Base-by-base conservation (phyloP, 2,329 filamentous ascomycete genomes). In the Elsinoe australis region DNA sequence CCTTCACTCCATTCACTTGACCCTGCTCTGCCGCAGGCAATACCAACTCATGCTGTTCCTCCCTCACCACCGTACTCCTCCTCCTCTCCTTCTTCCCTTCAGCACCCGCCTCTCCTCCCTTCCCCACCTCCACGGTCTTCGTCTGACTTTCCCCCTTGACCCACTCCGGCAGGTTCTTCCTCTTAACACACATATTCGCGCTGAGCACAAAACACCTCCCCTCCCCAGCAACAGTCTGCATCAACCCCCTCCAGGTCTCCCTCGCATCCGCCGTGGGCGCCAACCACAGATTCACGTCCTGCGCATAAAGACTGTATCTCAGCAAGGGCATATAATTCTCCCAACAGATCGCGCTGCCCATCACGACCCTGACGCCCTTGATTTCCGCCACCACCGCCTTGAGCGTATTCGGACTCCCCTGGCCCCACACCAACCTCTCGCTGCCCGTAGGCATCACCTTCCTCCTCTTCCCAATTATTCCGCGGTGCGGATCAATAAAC, bases 321-420 rank as follows among this genome's bases (percentile, higher is more conserved):
- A 95, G 72, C 14, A 95, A 70, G 0, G 89, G 89, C 88, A 95
- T 95, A 68, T 90, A 94, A 64, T 86, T 95, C 65, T 96, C 89
- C 89, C 89, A 95, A 71, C 89, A 95, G 55, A 96, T 94, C 3
- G 88, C 90, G 2, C 85, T 81, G 0, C 83, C 89, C 51, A 95
- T 76, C 49, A 86, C 90, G 52, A 95, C 68, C 54, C 79, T 80
- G 2, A 88, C 78, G 42, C 87, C 87, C 52, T 83, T 82, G 62
- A 95, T 87, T 18, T 73, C 78, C 1, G 87, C 88, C 19, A 79
- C 83, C 1, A 95, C 79, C 3, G 88, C 89, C 53, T 79, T 79
- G 21, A 95, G 74, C 3, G 87, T 92, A 0, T 78, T 78, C 0
- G 89, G 79, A 2, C 81, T 83, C 32, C 88, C 89, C 62, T 94